Evolutionary conservation across 257 asterid genomes (phyloP).

Genomic region (Craterostigma plantagineum): DNA sequence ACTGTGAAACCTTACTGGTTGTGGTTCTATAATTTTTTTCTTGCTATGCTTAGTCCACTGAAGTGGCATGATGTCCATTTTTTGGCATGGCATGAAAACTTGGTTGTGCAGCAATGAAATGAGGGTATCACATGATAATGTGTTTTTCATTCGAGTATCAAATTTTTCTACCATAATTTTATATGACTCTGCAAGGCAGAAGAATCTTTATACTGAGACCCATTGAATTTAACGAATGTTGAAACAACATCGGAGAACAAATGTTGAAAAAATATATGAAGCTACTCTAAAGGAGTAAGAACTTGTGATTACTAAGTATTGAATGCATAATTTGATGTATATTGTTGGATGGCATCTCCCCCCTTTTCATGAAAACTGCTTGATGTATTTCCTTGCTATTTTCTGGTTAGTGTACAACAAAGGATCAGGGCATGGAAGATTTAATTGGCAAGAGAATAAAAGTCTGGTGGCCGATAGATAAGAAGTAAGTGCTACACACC

Average conservation of each 20-base stretch:
- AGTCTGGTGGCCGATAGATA: slow-evolving; percentile 99
- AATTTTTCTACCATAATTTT: too few relatives aligned
- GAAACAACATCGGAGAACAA: too few relatives aligned
- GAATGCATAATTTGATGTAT: too few relatives aligned
- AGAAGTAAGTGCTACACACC: slow-evolving; percentile 36
- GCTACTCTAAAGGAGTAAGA: too few relatives aligned
- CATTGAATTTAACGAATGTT: too few relatives aligned
- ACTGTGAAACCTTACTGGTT: not conserved
- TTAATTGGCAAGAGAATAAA: slow-evolving; percentile 73
- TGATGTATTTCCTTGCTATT: slow-evolving; percentile 7
- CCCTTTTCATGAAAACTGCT: too few relatives aligned
- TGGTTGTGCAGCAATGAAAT: not conserved
- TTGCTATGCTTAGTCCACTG: not conserved
- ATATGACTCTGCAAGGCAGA: too few relatives aligned
- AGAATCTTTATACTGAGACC: too few relatives aligned
- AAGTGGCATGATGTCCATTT: too few relatives aligned
- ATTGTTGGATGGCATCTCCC: too few relatives aligned
- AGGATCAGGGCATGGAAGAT: slow-evolving; percentile 37
- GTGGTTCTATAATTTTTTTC: not conserved
- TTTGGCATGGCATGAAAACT: slow-evolving; percentile 1
- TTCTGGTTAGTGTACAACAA: slow-evolving; percentile 39
- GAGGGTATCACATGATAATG: not conserved
- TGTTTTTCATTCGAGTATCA: not conserved
- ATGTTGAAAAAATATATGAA: too few relatives aligned
- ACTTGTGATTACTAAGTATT: too few relatives aligned